Conservation (phyloP, 805 yeast species). For the Kodamaea laetipori region DNA sequence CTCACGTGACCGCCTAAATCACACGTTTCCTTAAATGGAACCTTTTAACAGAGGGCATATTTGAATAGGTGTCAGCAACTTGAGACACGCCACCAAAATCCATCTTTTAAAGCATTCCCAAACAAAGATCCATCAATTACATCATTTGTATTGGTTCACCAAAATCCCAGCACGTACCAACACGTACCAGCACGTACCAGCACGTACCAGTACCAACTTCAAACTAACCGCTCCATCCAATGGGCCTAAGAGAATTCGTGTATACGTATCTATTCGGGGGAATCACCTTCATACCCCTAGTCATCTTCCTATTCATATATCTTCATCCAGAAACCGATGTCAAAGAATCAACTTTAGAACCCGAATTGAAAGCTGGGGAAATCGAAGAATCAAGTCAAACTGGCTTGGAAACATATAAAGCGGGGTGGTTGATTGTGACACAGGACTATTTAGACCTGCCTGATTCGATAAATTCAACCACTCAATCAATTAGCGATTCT, state of each 20-base stretch:
- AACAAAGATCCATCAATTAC: too few species aligned
- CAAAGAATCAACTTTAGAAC: constrained; percentile 7
- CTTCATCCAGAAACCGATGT: constrained; percentile 26
- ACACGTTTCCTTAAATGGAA: neutral
- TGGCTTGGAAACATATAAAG: constrained; percentile 63
- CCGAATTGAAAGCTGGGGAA: constrained; percentile 57
- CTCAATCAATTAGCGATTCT: constrained; percentile 45
- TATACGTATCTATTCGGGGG: constrained; percentile 73
- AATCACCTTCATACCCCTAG: constrained; percentile 70
- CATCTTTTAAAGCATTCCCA: neutral
- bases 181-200: too few species aligned
- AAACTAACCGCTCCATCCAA: constrained; percentile 1
- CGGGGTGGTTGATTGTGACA: constrained; percentile 87
- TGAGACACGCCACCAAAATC: neutral
- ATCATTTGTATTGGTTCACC: too few species aligned
- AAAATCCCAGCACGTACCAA: too few species aligned
- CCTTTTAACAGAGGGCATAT: neutral
- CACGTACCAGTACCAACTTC: too few species aligned
- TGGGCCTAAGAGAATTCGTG: constrained; percentile 11
- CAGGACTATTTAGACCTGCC: constrained; percentile 58
- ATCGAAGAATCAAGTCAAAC: constrained; percentile 59
- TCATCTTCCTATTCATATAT: constrained; percentile 42
- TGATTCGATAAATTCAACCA: constrained; percentile 49
- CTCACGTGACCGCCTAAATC: neutral
- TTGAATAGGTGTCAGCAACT: constrained; percentile 4